Evolutionary conservation across 2,329 filamentous ascomycete species (phyloP).

Genomic region (Neofusicoccum sp.): DNA sequence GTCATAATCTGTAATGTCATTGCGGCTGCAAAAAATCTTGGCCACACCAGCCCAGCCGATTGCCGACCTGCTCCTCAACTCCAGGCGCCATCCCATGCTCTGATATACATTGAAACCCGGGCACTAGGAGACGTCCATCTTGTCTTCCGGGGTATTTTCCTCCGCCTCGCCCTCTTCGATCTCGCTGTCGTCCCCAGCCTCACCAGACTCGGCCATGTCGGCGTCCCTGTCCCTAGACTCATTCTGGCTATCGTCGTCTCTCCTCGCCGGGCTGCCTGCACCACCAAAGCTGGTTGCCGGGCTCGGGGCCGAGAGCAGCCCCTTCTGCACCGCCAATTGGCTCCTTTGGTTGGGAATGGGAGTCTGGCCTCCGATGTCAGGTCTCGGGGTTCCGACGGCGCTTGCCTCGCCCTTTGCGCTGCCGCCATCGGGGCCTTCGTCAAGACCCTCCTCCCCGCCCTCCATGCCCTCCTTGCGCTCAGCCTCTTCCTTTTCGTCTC

Average conservation of each 20-base stretch:
- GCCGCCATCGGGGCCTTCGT: constrained; percentile 44
- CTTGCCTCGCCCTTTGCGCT: constrained; percentile 41
- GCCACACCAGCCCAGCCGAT: background rate
- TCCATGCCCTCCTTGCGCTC: constrained; percentile 75
- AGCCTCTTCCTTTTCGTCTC: constrained; percentile 94
- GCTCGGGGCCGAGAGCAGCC: constrained; percentile 12
- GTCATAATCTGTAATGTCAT: constrained; percentile 6
- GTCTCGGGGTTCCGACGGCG: constrained; percentile 48
- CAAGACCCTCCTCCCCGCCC: constrained; percentile 40
- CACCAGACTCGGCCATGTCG: constrained; percentile 16
- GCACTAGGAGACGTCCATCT: constrained; percentile 19
- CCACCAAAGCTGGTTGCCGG: constrained; percentile 31
- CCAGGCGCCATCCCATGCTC: constrained; percentile 2
- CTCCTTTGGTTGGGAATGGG: background rate
- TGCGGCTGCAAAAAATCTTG: background rate
- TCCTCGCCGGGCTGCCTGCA: constrained; percentile 31
- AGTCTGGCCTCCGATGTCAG: constrained; percentile 37
- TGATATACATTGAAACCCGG: background rate
- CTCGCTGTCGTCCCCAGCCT: constrained; percentile 18
- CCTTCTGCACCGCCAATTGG: constrained; percentile 9
- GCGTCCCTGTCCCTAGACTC: constrained; percentile 38
- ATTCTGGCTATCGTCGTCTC: constrained; percentile 29
- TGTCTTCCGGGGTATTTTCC: constrained; percentile 11
- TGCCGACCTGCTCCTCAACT: background rate
- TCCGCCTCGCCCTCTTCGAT: constrained; percentile 28